phyloP scores from a whole-genome alignment of 2,329 filamentous ascomycete genomes.

The Trichoderma sp. region DNA sequence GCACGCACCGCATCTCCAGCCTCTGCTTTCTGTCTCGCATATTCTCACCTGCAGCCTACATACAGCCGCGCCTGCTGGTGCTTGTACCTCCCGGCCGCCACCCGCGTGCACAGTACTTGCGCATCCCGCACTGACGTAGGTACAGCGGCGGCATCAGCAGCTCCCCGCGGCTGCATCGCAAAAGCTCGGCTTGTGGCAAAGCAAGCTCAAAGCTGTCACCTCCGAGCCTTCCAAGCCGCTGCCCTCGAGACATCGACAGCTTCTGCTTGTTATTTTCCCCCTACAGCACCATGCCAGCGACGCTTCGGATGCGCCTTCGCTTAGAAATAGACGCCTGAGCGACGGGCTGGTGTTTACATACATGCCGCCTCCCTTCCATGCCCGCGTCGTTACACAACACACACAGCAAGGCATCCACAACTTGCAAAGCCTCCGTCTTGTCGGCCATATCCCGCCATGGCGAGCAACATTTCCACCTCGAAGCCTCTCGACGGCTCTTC shows the following conservation, averaged over 20 bases:
- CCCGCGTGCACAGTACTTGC: not conserved
- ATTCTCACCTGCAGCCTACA: constrained; percentile 15
- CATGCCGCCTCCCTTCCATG: not conserved
- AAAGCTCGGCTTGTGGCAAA: not conserved
- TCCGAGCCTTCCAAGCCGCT: not conserved
- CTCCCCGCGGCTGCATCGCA: constrained; percentile 14
- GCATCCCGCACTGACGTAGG: constrained; percentile 1
- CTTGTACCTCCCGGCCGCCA: not conserved
- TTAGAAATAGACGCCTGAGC: constrained; percentile 14
- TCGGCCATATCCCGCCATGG: constrained; percentile 25
- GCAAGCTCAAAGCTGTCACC: not conserved
- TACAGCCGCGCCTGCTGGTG: not conserved
- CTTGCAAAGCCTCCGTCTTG: not conserved
- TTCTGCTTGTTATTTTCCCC: not conserved
- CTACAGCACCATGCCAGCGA: constrained; percentile 12
- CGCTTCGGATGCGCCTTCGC: constrained; percentile 5
- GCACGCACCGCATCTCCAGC: constrained; percentile 5
- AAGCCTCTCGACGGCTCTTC: constrained; percentile 32
- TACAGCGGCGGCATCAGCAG: not conserved
- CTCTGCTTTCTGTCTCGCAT: constrained; percentile 16
- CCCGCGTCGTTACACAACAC: not conserved
- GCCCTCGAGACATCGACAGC: not conserved
- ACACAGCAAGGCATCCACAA: not conserved
- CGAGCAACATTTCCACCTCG: constrained; percentile 29
- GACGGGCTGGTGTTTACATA: constrained; percentile 3